Evolutionary conservation across 148 eudicot genomes (phyloP).

Genomic region (Hydrangea macrophylla): DNA sequence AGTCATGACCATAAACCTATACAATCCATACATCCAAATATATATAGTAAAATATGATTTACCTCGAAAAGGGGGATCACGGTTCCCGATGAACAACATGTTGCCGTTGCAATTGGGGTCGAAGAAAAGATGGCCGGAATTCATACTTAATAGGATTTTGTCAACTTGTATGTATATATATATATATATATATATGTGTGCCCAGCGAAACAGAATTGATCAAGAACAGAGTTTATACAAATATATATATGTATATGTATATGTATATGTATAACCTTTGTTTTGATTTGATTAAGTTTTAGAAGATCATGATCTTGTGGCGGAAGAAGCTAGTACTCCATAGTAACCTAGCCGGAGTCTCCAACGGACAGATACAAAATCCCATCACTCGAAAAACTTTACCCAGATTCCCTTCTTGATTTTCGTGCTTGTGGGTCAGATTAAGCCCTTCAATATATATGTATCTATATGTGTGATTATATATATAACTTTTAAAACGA

Average conservation of each 20-base stretch:
- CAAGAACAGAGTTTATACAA: slow-evolving; percentile 4
- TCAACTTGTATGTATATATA: neutral
- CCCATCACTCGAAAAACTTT: slow-evolving; percentile 50
- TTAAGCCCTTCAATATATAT: neutral
- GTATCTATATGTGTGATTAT: neutral
- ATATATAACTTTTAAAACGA: no score
- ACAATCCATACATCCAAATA: neutral
- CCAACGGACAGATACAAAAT: slow-evolving; percentile 73
- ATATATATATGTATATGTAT: neutral
- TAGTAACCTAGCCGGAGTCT: slow-evolving; percentile 69
- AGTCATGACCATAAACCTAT: no score
- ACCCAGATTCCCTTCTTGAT: slow-evolving; percentile 11
- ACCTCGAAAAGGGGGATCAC: slow-evolving; percentile 56
- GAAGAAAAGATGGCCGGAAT: slow-evolving; percentile 49
- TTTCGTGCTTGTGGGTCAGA: neutral
- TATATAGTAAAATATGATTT: neutral
- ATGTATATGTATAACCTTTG: no score
- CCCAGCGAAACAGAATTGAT: slow-evolving; percentile 11
- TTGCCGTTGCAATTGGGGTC: slow-evolving; percentile 38
- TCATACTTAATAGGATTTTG: slow-evolving; percentile 26
- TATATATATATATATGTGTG: slow-evolving; percentile 8
- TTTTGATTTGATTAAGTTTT: slow-evolving; percentile 15
- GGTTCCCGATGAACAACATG: slow-evolving; percentile 53
- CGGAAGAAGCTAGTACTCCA: slow-evolving; percentile 91
- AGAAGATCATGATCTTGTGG: slow-evolving; percentile 81